Conservation (phyloP, 2,329 filamentous ascomycete species). For the Emmonsia crescens region DNA sequence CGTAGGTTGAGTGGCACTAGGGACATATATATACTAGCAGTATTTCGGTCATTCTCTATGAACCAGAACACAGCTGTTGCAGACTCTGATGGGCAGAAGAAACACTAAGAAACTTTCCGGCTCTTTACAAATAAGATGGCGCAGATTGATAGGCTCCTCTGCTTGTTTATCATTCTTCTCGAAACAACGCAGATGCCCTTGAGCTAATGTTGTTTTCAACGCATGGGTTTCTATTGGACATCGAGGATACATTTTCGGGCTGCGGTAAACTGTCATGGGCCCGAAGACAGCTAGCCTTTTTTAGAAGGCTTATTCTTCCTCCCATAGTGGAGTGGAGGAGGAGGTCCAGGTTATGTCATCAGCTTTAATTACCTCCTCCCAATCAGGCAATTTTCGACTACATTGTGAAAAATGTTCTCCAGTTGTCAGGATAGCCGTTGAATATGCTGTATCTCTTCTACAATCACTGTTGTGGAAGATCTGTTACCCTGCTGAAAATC, state of each 20-base stretch:
- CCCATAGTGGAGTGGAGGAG: neutral
- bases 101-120: neutral
- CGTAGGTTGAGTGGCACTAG: too few relatives aligned
- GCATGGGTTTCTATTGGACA: neutral
- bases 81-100: neutral
- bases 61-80: neutral
- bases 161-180: neutral
- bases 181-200: neutral
- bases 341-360: neutral
- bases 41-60: neutral
- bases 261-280: neutral
- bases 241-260: neutral
- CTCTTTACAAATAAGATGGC: too few relatives aligned
- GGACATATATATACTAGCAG: too few relatives aligned
- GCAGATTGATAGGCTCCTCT: too few relatives aligned
- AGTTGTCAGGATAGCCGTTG: neutral
- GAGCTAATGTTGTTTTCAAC: too few relatives aligned
- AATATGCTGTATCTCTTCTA: neutral
- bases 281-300: neutral
- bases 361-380: neutral
- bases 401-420: neutral
- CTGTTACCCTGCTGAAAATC: too few relatives aligned
- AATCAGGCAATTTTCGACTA: neutral
- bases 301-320: neutral
- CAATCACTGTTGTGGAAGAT: neutral